These are phyloP conservation scores for Cnidoscolus chayamansa DNA, from an alignment of 441 rosid genomes.

Conservation along the genomic window DNA sequence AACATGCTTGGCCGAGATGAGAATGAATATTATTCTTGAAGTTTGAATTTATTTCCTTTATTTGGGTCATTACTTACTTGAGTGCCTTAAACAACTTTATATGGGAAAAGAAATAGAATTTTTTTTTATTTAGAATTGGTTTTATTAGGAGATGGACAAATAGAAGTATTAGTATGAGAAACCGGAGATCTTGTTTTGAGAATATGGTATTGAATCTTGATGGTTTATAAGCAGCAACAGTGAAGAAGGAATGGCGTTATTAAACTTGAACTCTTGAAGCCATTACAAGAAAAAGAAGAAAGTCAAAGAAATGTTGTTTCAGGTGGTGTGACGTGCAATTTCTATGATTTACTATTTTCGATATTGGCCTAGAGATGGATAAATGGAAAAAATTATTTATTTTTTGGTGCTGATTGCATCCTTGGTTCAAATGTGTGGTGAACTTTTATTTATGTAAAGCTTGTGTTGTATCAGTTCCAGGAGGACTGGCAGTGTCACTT, in stretches of 20 bases:
- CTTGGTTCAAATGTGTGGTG: neutral
- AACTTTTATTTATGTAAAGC: neutral
- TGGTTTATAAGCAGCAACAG: neutral
- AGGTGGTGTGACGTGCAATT: neutral
- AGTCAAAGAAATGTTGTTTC: neutral
- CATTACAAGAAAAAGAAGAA: neutral
- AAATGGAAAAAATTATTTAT: neutral
- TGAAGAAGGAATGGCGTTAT: neutral
- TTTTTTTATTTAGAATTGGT: neutral
- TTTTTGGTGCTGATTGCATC: neutral
- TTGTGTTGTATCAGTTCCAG: neutral
- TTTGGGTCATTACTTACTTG: conserved; percentile 4
- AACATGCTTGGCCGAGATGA: conserved; percentile 1
- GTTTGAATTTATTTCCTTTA: neutral
- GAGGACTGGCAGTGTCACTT: neutral
- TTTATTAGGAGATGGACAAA: neutral
- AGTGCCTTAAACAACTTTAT: neutral
- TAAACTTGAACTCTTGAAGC: neutral
- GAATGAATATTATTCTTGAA: neutral
- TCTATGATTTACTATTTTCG: neutral
- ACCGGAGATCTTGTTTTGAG: neutral
- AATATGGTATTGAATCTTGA: neutral
- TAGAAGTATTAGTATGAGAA: neutral
- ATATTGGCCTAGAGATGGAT: neutral
- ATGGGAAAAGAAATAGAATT: neutral